Conservation (phyloP, 2,329 filamentous ascomycete species). For the Diaporthe citriasiana region DNA sequence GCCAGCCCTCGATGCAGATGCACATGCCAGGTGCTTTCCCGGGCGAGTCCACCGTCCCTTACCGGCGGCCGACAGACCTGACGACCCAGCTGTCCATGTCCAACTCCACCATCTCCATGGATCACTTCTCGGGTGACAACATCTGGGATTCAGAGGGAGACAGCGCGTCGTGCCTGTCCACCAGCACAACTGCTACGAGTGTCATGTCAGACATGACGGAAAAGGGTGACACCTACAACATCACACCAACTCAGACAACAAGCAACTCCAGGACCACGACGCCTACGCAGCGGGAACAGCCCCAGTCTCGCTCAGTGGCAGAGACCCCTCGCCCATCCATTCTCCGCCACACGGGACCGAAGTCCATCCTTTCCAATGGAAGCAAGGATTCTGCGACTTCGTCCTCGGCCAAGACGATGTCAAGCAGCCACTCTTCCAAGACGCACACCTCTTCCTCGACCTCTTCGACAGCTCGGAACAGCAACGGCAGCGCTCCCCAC, state of each 20-base stretch:
- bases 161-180: slow-evolving; percentile 41
- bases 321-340: slow-evolving; percentile 25
- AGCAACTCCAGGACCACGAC: slow-evolving; percentile 31
- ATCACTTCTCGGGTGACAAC: slow-evolving; percentile 35
- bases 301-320: not conserved
- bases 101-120: slow-evolving; percentile 37
- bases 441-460: not conserved
- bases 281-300: slow-evolving; percentile 21
- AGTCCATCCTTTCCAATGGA: slow-evolving; percentile 34
- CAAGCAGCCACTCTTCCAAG: slow-evolving; percentile 31
- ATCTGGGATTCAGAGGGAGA: slow-evolving; percentile 42
- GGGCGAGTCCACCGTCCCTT: slow-evolving; percentile 33
- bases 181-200: slow-evolving; percentile 41
- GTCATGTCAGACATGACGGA: slow-evolving; percentile 43
- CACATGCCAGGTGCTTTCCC: slow-evolving; percentile 41
- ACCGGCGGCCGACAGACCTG: slow-evolving; percentile 41
- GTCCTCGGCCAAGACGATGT: slow-evolving; percentile 23
- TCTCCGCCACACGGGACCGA: slow-evolving; percentile 33
- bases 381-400: slow-evolving; percentile 24
- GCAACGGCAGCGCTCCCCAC: slow-evolving; percentile 18
- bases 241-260: not conserved
- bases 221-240: slow-evolving; percentile 38
- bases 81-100: slow-evolving; percentile 36
- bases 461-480: slow-evolving; percentile 18
- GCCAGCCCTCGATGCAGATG: slow-evolving; percentile 19